These are phyloP conservation scores for Cladosporium sp. DNA, from an alignment of 2,329 filamentous ascomycete genomes.

Conservation along the genomic window DNA sequence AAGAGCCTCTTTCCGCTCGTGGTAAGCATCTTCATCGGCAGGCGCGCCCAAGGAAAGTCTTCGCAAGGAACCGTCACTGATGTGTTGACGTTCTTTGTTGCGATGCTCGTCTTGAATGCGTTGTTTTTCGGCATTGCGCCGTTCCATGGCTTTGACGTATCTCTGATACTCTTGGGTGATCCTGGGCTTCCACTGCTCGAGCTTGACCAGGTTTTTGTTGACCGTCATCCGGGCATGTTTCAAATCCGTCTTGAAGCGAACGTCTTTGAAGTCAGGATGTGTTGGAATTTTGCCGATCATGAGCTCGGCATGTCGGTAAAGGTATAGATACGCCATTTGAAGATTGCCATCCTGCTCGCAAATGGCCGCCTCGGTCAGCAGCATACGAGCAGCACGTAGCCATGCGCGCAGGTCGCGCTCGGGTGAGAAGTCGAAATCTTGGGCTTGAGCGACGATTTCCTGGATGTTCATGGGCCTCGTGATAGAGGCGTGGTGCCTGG, in stretches of 20 bases:
- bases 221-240: conserved; percentile 58
- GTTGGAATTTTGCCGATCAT: conserved; percentile 67
- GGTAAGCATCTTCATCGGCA: conserved; percentile 8
- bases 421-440: conserved; percentile 75
- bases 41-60: conserved; percentile 15
- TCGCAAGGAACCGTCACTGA: conserved; percentile 15
- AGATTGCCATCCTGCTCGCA: conserved; percentile 83
- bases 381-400: conserved; percentile 28
- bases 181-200: conserved; percentile 75
- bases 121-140: conserved; percentile 29
- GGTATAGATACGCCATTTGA: conserved; percentile 80
- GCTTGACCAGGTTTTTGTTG: conserved; percentile 58
- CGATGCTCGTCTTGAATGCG: conserved; percentile 20
- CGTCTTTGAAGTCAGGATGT: conserved; percentile 70
- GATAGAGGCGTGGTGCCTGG: conserved; percentile 24
- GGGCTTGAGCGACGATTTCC: conserved; percentile 69
- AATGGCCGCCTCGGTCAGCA: conserved; percentile 62
- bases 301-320: conserved; percentile 86
- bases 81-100: conserved; percentile 12
- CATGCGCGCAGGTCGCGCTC: conserved; percentile 60
- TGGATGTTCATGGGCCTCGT: conserved; percentile 18
- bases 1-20: conserved; percentile 35
- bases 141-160: conserved; percentile 54
- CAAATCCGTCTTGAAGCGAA: conserved; percentile 53
- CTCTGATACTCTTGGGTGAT: conserved; percentile 67